Evolutionary conservation across 192 early-diverging fungal species (phyloP), one percentile per base, ranked within the genome.

Genomic region (Entophlyctis luteolus): DNA sequence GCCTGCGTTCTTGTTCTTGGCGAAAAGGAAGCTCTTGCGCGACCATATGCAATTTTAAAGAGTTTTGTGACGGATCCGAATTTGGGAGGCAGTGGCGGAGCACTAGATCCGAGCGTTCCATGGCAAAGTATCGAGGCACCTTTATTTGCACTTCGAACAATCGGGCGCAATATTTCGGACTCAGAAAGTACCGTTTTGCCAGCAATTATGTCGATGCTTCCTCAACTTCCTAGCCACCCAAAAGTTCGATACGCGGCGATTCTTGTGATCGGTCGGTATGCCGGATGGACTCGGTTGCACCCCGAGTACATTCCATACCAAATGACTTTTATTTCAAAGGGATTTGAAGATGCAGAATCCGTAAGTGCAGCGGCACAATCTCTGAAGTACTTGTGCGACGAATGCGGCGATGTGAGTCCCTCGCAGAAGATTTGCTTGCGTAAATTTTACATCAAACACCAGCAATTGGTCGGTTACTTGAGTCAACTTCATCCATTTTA

Each of bases 81-180:
- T 33, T 56, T 65, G 31, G 75, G 79, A 16, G n/a, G n/a, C n/a
- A n/a, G n/a, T n/a, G 39, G 50, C 37, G 70, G 74, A 37, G 38
- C 68, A 2, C 68, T 84, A 20, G 67, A 83, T 42, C 55, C 79
- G 14, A 68, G 75, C 0, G 59, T 76, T 28, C 77, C 71, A 20
- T 99, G 97, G 97, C 95, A 97, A 68, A 87, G 88, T 37, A 86
- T 97, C 57, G 97, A 99, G 76, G 95, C 96, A 1, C 89, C 94
- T 10, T 79, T 98, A 46, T 96, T 98, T 82, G 84, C 96, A 0
- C 68, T 99, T 36, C 85, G 97, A 0, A 88, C 93, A 1, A 94
- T 99, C 90, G 95, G 95, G 18, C 84, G 92, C 6, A 87, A 90
- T 54, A 82, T 98, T 20, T 76, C 79, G 1, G 73, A 81, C 6